Conservation (phyloP, 768 basidiomycete genomes). For the Hygrophoropsis aurantiaca region DNA sequence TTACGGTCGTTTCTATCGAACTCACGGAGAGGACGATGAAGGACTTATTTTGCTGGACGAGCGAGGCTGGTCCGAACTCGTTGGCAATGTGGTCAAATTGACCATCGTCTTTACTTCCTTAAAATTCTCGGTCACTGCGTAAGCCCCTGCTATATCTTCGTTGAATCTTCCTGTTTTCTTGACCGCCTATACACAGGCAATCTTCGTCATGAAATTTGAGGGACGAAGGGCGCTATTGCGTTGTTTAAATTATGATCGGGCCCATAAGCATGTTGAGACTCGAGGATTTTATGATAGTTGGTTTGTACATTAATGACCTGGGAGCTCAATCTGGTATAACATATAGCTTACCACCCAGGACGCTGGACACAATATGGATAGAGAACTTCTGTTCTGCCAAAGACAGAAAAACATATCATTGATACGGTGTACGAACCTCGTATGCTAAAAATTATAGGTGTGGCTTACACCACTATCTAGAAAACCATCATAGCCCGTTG, state of each 20-base stretch:
- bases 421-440: not conserved
- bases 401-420: too few relatives aligned
- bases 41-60: slow-evolving; percentile 31
- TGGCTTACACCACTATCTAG: slow-evolving; percentile 77
- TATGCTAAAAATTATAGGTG: slow-evolving; percentile 23
- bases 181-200: not conserved
- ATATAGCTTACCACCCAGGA: too few relatives aligned
- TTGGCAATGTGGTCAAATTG: slow-evolving; percentile 31
- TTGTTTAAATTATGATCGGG: not conserved
- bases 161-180: not conserved
- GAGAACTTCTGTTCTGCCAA: too few relatives aligned
- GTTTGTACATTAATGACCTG: too few relatives aligned
- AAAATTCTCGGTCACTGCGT: slow-evolving; percentile 33
- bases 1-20: slow-evolving; percentile 31
- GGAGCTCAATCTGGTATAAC: too few relatives aligned
- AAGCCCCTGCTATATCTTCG: slow-evolving; percentile 10
- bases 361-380: too few relatives aligned
- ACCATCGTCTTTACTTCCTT: slow-evolving; percentile 32
- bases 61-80: slow-evolving; percentile 31
- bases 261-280: not conserved
- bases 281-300: too few relatives aligned
- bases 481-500: slow-evolving; percentile 60
- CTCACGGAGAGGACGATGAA: slow-evolving; percentile 32
- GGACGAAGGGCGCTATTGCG: not conserved
- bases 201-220: not conserved